Evolutionary conservation across 1,139 yeast genomes (phyloP), one percentile per base, ranked within the genome.

Genomic region (Suhomyces anneliseae): DNA sequence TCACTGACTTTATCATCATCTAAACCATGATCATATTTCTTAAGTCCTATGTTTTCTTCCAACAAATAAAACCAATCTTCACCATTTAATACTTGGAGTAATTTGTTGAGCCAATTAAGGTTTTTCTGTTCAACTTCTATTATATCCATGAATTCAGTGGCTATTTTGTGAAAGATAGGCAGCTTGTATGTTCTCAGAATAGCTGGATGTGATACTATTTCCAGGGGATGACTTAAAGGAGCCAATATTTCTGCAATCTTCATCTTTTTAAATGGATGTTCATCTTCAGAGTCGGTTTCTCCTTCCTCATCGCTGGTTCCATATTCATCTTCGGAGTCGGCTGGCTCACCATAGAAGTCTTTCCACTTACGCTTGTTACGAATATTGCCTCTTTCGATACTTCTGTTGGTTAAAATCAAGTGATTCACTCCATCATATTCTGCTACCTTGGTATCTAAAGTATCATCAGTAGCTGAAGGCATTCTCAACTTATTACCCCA

Each of bases 161-260:
- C 87, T 55, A 92, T 65, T 70, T 76, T 57, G 68, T 73, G 53
- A 76, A 54, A 78, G 57, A 60, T 81, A 67, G 52, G 59, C 73
- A 73, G 78, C 49, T 68, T 70, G 62, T 80, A 93, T 0, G 95
- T 86, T 51, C 77, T 79, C 49, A 82, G 78, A 15, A 89, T 73
- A 0, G 90, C 82, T 7, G 85, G 85, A 59, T 89, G 93, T 2
- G 78, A 75, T 2, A 87, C 81, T 3, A 92, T 68, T 58, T 93
- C 97, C 11, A 89, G 78, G 0, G 97, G 95, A 50, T 88, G 87
- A 12, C 81, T 74, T 24, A 93, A 79, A 0, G 98, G 97, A 10
- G 85, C 81, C 50, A 93, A 69, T 27, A 90, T 70, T 42, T 83
- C 84, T 24, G 78, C 74, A 32, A 79, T 57, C 40, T 69, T 69